These are phyloP conservation scores for Beta lomatogona DNA, from an alignment of 179 eudicot species.

Conservation along the genomic window DNA sequence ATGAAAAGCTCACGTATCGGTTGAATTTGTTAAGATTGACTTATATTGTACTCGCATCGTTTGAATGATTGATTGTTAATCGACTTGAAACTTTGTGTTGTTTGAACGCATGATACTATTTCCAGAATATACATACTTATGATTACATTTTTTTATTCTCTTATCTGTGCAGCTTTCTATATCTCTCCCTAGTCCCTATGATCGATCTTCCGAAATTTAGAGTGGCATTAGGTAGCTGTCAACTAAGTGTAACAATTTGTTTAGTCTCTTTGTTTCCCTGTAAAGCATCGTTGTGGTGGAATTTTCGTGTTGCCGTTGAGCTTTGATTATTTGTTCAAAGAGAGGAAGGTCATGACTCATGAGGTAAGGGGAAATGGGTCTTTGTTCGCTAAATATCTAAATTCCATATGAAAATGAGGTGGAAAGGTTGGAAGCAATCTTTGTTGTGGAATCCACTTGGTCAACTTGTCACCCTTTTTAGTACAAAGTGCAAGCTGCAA, in stretches of 20 bases:
- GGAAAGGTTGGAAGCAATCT: background rate
- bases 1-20: background rate
- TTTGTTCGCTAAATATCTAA: no score
- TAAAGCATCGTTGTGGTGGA: background rate
- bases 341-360: no score
- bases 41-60: no score
- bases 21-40: no score
- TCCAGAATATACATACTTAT: background rate
- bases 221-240: constrained; percentile 3
- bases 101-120: background rate
- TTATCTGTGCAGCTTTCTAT: constrained; percentile 7
- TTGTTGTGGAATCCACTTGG: constrained; percentile 18
- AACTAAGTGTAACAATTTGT: background rate
- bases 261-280: background rate
- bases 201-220: background rate
- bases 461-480: constrained; percentile 1
- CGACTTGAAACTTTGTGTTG: no score
- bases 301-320: no score
- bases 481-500: background rate
- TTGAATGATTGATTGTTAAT: no score
- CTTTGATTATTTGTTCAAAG: no score
- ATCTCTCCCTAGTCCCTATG: background rate
- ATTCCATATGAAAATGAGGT: no score
- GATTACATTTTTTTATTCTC: background rate
- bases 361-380: no score